Conservation (phyloP, 495 filamentous ascomycete species). For the Aspergillus carlsbadensis region DNA sequence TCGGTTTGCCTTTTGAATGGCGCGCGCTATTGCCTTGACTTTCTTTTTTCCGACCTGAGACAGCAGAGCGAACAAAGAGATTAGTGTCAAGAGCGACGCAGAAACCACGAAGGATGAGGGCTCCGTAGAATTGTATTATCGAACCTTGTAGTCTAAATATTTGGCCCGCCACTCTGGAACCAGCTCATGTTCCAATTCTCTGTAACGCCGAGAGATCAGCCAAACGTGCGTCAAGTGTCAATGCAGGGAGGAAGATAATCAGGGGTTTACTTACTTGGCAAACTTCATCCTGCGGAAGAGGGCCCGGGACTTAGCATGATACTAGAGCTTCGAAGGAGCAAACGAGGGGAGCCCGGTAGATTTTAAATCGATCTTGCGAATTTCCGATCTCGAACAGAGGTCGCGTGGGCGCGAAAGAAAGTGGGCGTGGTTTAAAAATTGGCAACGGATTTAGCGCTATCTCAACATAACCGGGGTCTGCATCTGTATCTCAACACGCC, state of each 20-base stretch:
- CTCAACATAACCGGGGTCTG: slow-evolving; percentile 6
- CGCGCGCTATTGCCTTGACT: slow-evolving; percentile 74
- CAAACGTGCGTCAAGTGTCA: slow-evolving; percentile 11
- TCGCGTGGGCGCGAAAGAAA: neutral
- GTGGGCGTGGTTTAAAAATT: slow-evolving; percentile 9
- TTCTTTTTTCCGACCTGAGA: slow-evolving; percentile 77
- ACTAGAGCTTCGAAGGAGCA: slow-evolving; percentile 4
- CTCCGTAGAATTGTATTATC: slow-evolving; percentile 2
- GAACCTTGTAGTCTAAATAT: slow-evolving; percentile 87
- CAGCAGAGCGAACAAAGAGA: neutral
- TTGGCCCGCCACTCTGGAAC: slow-evolving; percentile 93
- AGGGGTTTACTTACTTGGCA: slow-evolving; percentile 50
- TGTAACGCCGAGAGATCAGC: slow-evolving; percentile 25
- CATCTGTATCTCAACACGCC: neutral
- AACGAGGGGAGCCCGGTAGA: slow-evolving; percentile 10
- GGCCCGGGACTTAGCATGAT: slow-evolving; percentile 25
- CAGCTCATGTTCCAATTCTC: slow-evolving; percentile 80
- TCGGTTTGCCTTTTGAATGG: slow-evolving; percentile 58
- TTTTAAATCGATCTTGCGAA: slow-evolving; percentile 3
- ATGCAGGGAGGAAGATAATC: slow-evolving; percentile 4
- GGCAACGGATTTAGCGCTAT: slow-evolving; percentile 10
- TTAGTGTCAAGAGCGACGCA: neutral
- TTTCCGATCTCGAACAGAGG: neutral
- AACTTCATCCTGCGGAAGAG: slow-evolving; percentile 55
- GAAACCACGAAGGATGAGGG: neutral